These are phyloP conservation scores for Xerocomus amazonicus DNA, from an alignment of 1,284 basidiomycete species.

Conservation along the genomic window DNA sequence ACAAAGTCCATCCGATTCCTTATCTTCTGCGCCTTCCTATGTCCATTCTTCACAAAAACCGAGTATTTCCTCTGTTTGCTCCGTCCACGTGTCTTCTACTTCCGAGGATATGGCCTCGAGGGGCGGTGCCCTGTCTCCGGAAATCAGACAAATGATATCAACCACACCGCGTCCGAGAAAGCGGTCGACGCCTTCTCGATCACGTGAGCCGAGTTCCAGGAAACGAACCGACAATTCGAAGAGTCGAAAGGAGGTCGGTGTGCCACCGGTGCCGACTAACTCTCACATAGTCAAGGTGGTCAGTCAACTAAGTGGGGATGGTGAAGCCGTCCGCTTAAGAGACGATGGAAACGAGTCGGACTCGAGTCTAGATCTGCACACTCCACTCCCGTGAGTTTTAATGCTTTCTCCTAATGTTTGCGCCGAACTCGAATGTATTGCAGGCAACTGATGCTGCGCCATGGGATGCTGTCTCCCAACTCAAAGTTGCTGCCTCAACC, in stretches of 20 bases:
- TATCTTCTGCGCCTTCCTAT: constrained; percentile 13
- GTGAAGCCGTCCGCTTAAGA: constrained; percentile 6
- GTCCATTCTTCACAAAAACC: constrained; percentile 23
- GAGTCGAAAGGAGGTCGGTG: constrained; percentile 8
- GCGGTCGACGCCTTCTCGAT: constrained; percentile 18
- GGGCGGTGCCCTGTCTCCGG: constrained; percentile 28
- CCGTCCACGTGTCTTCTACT: constrained; percentile 11
- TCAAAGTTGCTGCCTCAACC: constrained; percentile 58
- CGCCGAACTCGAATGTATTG: background rate
- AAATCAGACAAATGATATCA: constrained; percentile 31
- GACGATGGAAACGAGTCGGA: constrained; percentile 42
- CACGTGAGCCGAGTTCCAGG: constrained; percentile 22
- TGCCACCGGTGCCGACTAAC: constrained; percentile 10
- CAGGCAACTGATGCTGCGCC: constrained; percentile 69
- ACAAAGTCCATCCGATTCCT: constrained; percentile 6
- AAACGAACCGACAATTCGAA: constrained; percentile 14
- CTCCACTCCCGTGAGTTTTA: constrained; percentile 66
- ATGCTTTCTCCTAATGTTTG: background rate
- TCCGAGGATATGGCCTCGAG: constrained; percentile 4
- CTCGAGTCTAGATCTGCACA: constrained; percentile 73
- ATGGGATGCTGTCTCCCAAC: constrained; percentile 69
- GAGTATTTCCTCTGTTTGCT: constrained; percentile 16
- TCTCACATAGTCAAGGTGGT: constrained; percentile 1
- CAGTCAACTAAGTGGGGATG: constrained; percentile 1
- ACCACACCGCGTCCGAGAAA: constrained; percentile 30